A percentile compares a stretch with the other conserved stretches of the same genome.
Evolutionary conservation across 805 yeast species (phyloP).

Genomic region (Saturnispora halmiae): DNA sequence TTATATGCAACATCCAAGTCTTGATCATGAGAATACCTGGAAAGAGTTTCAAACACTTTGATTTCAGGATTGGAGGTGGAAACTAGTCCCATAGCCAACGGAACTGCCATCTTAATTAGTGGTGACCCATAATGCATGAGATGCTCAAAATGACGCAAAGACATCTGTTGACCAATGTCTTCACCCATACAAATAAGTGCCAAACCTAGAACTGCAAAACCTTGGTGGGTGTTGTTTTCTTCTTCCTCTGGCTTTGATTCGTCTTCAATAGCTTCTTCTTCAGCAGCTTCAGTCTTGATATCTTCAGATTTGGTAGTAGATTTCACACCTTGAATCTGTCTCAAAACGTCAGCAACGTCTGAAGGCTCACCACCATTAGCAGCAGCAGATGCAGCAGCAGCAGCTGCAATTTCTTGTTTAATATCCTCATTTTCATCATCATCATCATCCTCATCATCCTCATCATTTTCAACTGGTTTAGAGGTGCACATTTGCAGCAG

Average conservation of each 20-base stretch:
- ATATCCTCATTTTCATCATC: constrained; percentile 32
- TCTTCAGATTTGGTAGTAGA: neutral
- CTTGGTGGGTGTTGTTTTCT: constrained; percentile 51
- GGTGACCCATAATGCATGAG: constrained; percentile 96
- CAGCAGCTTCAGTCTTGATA: constrained; percentile 22
- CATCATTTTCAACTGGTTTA: constrained; percentile 48
- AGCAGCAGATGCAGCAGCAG: constrained; percentile 11
- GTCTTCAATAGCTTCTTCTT: constrained; percentile 20
- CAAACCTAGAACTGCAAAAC: constrained; percentile 88
- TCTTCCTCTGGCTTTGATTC: constrained; percentile 29
- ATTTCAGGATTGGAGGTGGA: constrained; percentile 92
- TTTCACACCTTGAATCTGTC: constrained; percentile 13
- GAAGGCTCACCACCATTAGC: constrained; percentile 22
- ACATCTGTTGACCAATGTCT: constrained; percentile 96
- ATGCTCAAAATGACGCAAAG: constrained; percentile 92
- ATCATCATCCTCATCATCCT: constrained; percentile 51
- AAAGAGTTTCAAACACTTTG: constrained; percentile 92
- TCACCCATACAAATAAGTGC: constrained; percentile 97
- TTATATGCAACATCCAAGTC: constrained; percentile 91
- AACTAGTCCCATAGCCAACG: constrained; percentile 94
- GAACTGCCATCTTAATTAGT: constrained; percentile 85
- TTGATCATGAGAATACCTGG: constrained; percentile 92
- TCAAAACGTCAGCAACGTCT: constrained; percentile 26
- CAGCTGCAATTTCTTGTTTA: constrained; percentile 25
- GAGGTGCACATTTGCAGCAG: constrained; percentile 81